These are phyloP conservation scores for Castanospermum australe DNA, from an alignment of 306 rosid genomes.

Conservation along the genomic window DNA sequence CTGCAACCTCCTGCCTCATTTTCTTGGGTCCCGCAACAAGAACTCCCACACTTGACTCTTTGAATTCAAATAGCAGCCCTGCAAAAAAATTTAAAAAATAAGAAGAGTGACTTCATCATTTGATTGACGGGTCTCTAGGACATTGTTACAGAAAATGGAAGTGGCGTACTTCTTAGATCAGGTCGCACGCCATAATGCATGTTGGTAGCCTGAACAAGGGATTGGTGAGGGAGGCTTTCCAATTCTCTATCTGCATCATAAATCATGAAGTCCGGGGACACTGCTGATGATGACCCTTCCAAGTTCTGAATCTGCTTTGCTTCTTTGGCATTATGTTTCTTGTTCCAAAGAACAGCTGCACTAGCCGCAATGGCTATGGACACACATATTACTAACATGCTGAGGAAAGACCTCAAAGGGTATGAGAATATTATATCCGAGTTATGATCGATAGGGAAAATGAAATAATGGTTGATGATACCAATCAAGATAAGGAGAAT, in stretches of 20 bases:
- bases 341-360: slow-evolving; percentile 52
- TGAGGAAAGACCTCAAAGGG: slow-evolving; percentile 37
- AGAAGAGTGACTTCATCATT: neutral
- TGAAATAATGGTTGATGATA: slow-evolving; percentile 42
- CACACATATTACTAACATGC: slow-evolving; percentile 47
- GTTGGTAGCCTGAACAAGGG: slow-evolving; percentile 44
- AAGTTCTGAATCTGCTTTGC: slow-evolving; percentile 46
- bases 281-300: slow-evolving; percentile 34
- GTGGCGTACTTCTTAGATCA: slow-evolving; percentile 55
- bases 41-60: slow-evolving; percentile 58
- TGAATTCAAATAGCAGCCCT: slow-evolving; percentile 45
- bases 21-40: slow-evolving; percentile 64
- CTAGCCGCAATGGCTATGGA: slow-evolving; percentile 42
- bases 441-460: slow-evolving; percentile 62
- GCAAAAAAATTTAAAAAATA: neutral
- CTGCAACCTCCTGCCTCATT: slow-evolving; percentile 69
- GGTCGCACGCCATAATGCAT: slow-evolving; percentile 75
- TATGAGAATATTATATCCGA: slow-evolving; percentile 38
- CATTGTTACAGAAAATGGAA: neutral
- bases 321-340: slow-evolving; percentile 33
- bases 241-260: slow-evolving; percentile 43
- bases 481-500: slow-evolving; percentile 52
- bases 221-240: slow-evolving; percentile 58
- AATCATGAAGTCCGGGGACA: slow-evolving; percentile 21
- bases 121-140: neutral